Base-by-base conservation (phyloP, 2,329 filamentous ascomycete genomes). In the Aspergillus fischeri region DNA sequence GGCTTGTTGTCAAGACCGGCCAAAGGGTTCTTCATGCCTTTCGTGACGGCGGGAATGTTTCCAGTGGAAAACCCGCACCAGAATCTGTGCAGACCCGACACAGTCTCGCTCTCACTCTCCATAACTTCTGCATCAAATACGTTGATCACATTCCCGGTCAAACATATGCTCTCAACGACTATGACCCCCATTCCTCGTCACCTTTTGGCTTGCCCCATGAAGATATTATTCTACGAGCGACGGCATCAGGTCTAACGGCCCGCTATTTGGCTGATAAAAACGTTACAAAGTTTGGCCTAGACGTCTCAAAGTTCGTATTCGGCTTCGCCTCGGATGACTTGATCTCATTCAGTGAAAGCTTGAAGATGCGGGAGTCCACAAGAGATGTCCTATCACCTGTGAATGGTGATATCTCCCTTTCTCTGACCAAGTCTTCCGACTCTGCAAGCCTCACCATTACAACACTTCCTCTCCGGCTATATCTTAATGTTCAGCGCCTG, bases 401-500 rank as follows among this genome's bases (percentile, higher is more conserved):
- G 2, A 68, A 72, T 51, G 67, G 67, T 25, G 78, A 80, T 55
- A 65, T 80, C 5, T 71, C 69, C 9, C 52, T 80, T 10, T 72
- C 67, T 2, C 53, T 78, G 10, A 61, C 54, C 21, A 74, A 69
- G 52, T 70, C 70, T 2, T 35, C 62, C 5, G 68, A 71, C 7
- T 61, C 64, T 10, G 67, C 66, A 8, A 73, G 73, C 42, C 62
- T 89, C 17, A 85, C 89, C 32, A 71, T 96, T 14, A 84, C 86
- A 53, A 95, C 92, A 0, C 80, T 95, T 9, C 91, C 92, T 5
- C 73, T 97, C 1, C 84, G 87, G 57, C 72, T 96, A 9, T 83
- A 86, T 56, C 75, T 97, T 44, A 90, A 97, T 68, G 77, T 97
- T 17, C 87, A 88, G 61, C 84, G 85, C 55, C 77, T 97, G 24